Base-by-base conservation (phyloP, 148 eudicot genomes). In the Dianthus caryophyllus region DNA sequence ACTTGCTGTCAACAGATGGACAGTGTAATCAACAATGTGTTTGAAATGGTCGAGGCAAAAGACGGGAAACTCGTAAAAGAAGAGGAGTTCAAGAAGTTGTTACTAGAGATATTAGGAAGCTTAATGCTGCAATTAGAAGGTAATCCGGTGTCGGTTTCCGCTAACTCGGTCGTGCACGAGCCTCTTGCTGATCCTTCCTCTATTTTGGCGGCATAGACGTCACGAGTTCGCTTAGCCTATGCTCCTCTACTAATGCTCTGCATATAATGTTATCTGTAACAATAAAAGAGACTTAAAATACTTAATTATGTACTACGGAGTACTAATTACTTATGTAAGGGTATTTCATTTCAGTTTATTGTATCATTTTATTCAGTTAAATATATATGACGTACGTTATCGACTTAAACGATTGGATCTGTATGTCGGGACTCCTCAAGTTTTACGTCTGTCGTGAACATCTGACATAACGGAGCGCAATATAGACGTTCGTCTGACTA, bases 81-180 rank as follows among this genome's bases (percentile, higher is more conserved):
- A 62, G 95, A 93, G 0, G 98, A 93, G 75, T 89, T 93, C 83
- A 89, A 86, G 87, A 89, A 87, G 84, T 25, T 87, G 5, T 59
- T 93, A 60, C 60, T 79, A 44, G 90, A 93, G 73, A 76, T 84
- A 10, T 70, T 93, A 56, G 96, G 96, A 61, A 86, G 90, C 50
- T 73, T 87, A 0, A 87, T 89, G 98, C 61, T 86, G 73, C 96
- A 93, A 27, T 75, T 93, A 64, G 87, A 89, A 72, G 92, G 88
- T 24, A 83, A 79, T 39, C 88, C 90, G 0, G 75, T 93, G 16
- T 81, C 96, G 0, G 73, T 87, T 14, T 84, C 88, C 6, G 74
- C 84, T 21, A 85, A 90, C 71, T 85, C 98, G 6, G 91, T 89
- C 20, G 95, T 90, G 13, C 96, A 93, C n/a, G 98, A 87, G 78